Base-by-base conservation (phyloP, 192 early-diverging fungal species). In the Gonapodya sp. region DNA sequence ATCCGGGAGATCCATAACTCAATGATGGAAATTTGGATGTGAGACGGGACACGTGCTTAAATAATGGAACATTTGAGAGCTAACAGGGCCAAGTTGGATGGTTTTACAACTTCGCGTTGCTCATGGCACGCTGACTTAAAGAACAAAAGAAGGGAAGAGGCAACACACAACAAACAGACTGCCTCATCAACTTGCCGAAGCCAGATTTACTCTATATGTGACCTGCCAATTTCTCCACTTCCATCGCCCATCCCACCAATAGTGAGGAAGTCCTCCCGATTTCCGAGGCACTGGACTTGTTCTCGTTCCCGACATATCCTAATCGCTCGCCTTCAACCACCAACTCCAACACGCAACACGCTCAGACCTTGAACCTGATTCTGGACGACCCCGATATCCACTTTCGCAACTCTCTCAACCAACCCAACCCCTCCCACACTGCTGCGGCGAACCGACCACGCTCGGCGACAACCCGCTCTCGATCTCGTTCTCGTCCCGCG, bases 261-360 rank as follows among this genome's bases (percentile, higher is more conserved):
- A 64, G 46, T 75, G 85, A 89, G 73, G 78, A 79, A 33, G 33
- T 31, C 14, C 79, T 86, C 82, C 34, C 83, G 0, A 81, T 88
- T 18, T 16, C 64, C 46, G 82, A 86, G 34, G 80, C 87, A 36
- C 37, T 85, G 2, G 35, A 78, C 33, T 35, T 36, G n/a, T 79
- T 89, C 31, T 35, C 32, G 35, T 34, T 34, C 33, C 46, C 46
- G 8, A 16, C 46, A 24, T 64, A 64, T 24, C 46, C 46, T 24
- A 64, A 64, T 64, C 8, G 8, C 24, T 24, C 46, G 46, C 8
- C 46, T 8, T 24, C 46, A 64, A 64, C 46, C 46, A 8, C 46
- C 8, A 24, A 16, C 24, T 64, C 46, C 46, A n/a, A n/a, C n/a
- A n/a, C n/a, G n/a, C n/a, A n/a, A n/a, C n/a, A n/a, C n/a, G n/a